Base-by-base conservation (phyloP, 148 eudicot species). In the Arbutus unedo region DNA sequence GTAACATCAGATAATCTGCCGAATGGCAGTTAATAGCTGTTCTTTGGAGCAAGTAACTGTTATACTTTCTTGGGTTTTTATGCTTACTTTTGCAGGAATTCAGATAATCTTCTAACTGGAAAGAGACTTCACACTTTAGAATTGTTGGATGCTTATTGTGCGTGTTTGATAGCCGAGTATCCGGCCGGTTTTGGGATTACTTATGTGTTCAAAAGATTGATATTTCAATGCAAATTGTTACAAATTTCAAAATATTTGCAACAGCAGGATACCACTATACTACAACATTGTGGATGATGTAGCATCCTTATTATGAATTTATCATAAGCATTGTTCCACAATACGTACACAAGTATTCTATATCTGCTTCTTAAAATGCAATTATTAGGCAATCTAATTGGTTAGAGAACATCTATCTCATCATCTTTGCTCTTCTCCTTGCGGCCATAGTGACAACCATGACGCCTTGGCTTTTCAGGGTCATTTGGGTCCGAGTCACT, bases 401-500 rank as follows among this genome's bases (percentile, higher is more conserved):
- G 15, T 86, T 79, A 90, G 55, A 84, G 77, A 87, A 83, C 83
- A 76, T 90, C 87, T 21, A 77, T 81, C 16, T 85, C 59, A 14
- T 60, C 78, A 23, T 87, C 91, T 82, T 77, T 89, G 77, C 74
- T 86, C 80, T 84, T 88, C 23, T 87, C 85, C 57, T 77, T 66
- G 85, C 89, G 76, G 74, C 72, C 85, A 70, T 74, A 87, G 74
- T 70, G 90, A 54, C 93, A 92, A 80, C 98, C 98, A 89, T 95
- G 95, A 60, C 91, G 88, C 10, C 85, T 86, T 77, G 96, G 95
- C 88, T 90, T 91, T 49, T 90, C 87, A 15, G 91, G 83, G 76
- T 87, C 84, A 11, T 88, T 89, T 50, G 86, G 70, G 68, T 91
- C 96, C 56, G 93, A 91, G 75, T 91, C 96, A 81, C 95, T 91